Percentiles rank a stretch among this genome's conserved stretches.
phyloP scores from a whole-genome alignment of 768 basidiomycete species.

The Trametopsis cervina region DNA sequence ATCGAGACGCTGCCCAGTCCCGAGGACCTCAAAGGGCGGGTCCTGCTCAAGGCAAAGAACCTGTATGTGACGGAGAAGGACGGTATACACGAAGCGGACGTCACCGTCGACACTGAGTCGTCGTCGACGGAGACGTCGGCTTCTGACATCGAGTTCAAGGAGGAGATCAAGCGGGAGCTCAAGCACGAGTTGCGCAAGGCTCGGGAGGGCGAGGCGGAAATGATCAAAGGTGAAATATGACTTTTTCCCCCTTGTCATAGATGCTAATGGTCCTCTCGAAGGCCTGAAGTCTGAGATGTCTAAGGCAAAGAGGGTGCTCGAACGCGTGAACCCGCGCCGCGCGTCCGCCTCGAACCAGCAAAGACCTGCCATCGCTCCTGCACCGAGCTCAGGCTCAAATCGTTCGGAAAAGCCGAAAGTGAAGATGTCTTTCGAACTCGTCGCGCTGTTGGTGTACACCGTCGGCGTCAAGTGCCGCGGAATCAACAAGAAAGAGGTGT shows the following conservation, averaged over 20 bases:
- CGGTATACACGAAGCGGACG: constrained; percentile 25
- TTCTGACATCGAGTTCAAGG: constrained; percentile 23
- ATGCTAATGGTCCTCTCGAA: neutral
- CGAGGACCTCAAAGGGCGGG: constrained; percentile 65
- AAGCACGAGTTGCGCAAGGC: constrained; percentile 24
- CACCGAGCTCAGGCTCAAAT: constrained; percentile 4
- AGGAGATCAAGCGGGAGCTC: constrained; percentile 18
- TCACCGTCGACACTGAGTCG: constrained; percentile 33
- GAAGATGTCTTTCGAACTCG: constrained; percentile 71
- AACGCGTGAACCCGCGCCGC: constrained; percentile 25
- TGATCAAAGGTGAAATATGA: constrained; percentile 26
- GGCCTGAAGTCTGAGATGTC: constrained; percentile 34
- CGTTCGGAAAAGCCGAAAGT: constrained; percentile 30
- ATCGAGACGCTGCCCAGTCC: constrained; percentile 74
- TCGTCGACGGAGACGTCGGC: constrained; percentile 30
- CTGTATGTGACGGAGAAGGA: constrained; percentile 44
- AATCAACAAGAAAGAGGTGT: constrained; percentile 78
- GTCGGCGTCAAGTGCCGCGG: constrained; percentile 93
- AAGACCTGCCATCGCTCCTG: constrained; percentile 1
- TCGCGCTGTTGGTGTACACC: constrained; percentile 82
- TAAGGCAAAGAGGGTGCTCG: constrained; percentile 35
- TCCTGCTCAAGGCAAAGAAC: constrained; percentile 90
- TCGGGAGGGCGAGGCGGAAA: constrained; percentile 26
- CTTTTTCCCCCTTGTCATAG: neutral
- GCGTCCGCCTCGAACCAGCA: constrained; percentile 9